Base-by-base conservation (phyloP, 2,329 filamentous ascomycete species). In the Xylaria digitata region DNA sequence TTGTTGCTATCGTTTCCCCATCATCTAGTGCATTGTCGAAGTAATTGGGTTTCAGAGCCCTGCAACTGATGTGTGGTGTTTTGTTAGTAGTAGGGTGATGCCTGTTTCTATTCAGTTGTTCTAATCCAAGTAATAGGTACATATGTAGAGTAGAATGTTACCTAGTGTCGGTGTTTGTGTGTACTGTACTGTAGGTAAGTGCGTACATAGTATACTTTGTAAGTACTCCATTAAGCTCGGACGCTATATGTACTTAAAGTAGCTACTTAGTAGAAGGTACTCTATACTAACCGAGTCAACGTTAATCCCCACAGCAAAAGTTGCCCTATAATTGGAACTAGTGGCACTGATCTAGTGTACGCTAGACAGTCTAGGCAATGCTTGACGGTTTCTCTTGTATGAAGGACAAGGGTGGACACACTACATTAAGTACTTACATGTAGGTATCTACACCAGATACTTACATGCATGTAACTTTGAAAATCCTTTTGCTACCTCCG, bases 291-390 rank as follows among this genome's bases (percentile, higher is more conserved):
- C 21, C 37, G 9, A 55, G 46, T 46, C 49, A 54, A 23, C 56
- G 21, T 55, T 42, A 21, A 50, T 42, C 60, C 52, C 60, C 49
- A 46, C 40, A 23, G 11, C 5, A 17, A 54, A 37, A 61, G 30
- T 21, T n/a, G 43, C 43, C 54, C 50, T 56, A 56, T 56, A 63
- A 63, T 56, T 63, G 60, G 60, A 46, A 57, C 45, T 57, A 63
- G 53, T 63, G 60, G 45, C 50, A 56, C 19, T 26, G 26, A 46
- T 46, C 15, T 21, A 26, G 26, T 37, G 15, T n/a, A 30, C 26
- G 19, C 30, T 37, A 34, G 9, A 34, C 32, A 34, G 32, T 34
- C 32, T 21, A 19, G 54, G 21, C 26, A 5, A 19, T 23, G 52
- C 42, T 43, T 43, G 52, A 43, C 52, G 8, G 52, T 55, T 57